Percentiles rank a stretch among this genome's conserved stretches.
Evolutionary conservation across 2,329 filamentous ascomycete species (phyloP).

Genomic region (Teratosphaeria destructans): DNA sequence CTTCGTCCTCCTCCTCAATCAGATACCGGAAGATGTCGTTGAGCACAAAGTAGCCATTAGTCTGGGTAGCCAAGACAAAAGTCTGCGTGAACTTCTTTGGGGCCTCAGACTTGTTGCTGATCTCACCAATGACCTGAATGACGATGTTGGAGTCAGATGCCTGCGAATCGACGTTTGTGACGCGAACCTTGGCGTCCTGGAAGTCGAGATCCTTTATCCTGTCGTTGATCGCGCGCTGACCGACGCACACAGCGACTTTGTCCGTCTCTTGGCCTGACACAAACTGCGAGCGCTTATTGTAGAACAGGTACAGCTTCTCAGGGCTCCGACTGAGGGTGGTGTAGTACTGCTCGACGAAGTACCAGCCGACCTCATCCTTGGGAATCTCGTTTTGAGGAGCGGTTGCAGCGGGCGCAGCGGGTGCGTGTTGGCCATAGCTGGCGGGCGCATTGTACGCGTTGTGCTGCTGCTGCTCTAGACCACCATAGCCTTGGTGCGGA

Average conservation of each 20-base stretch:
- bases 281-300: conserved; percentile 90
- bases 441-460: conserved; percentile 21
- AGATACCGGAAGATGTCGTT: conserved; percentile 98
- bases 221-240: conserved; percentile 82
- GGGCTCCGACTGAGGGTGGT: conserved; percentile 90
- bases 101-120: conserved; percentile 83
- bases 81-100: conserved; percentile 97
- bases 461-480: conserved; percentile 23
- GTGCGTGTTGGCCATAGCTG: conserved; percentile 12
- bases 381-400: conserved; percentile 35
- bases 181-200: conserved; percentile 95
- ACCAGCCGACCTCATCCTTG: conserved; percentile 98
- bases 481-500: conserved; percentile 29
- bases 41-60: conserved; percentile 93
- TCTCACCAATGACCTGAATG: conserved; percentile 96
- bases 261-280: conserved; percentile 88
- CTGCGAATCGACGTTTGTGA: conserved; percentile 96
- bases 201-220: conserved; percentile 88
- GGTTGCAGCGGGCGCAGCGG: conserved; percentile 12
- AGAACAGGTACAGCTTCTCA: conserved; percentile 93
- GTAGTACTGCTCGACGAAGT: conserved; percentile 99
- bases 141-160: conserved; percentile 87
- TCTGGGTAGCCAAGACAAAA: conserved; percentile 91
- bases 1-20: conserved; percentile 63
- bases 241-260: conserved; percentile 73